Evolutionary conservation across 371 early-diverging fungal genomes (phyloP), one percentile per base, ranked within the genome.

Genomic region (Haplosporangium sp.): DNA sequence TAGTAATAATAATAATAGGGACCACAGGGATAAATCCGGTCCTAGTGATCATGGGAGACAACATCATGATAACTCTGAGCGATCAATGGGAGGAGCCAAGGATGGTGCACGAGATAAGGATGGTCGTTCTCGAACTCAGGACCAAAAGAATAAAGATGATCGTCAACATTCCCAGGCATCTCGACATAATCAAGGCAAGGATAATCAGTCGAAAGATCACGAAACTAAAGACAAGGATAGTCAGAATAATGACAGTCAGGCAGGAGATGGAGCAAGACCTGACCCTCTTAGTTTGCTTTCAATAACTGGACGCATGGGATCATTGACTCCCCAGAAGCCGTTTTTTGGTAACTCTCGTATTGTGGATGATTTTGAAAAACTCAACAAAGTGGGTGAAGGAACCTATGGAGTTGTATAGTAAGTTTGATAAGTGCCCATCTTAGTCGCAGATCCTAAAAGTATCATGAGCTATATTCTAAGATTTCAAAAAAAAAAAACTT

Each of bases 371-470:
- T 93, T 90, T 72, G 86, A 91, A 63, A 91, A 91, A 70, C 67
- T 92, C n/a, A 88, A 89, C 76, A 86, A 90, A 64, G 86, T 93
- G 4, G 94, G 94, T 55, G 92, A 93, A 76, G 95, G 95, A 65
- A 94, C 95, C 19, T 94, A 94, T 78, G 97, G 97, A n/a, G 91
- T 95, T 27, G 97, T 96, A 7, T 96, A 91, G 90, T 90, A 87
- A 81, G 88, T 60, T 60, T 61, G 9, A 47, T 50, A 13, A 45
- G 15, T 50, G 50, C n/a, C 27, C 27, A 27, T 27, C 27, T 27
- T 50, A 6, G n/a, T n/a, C n/a, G 15, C 50, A 50, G 50, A 50
- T 2, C 50, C n/a, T 0, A 6, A n/a, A 50, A 15, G n/a, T 50
- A 50, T 15, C n/a, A n/a, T 45, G 15, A 45, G 45, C 15, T 45